Percentiles rank a stretch among this genome's conserved stretches.
phyloP scores from a whole-genome alignment of 2,329 filamentous ascomycete species.

The Colletotrichum australisinense region DNA sequence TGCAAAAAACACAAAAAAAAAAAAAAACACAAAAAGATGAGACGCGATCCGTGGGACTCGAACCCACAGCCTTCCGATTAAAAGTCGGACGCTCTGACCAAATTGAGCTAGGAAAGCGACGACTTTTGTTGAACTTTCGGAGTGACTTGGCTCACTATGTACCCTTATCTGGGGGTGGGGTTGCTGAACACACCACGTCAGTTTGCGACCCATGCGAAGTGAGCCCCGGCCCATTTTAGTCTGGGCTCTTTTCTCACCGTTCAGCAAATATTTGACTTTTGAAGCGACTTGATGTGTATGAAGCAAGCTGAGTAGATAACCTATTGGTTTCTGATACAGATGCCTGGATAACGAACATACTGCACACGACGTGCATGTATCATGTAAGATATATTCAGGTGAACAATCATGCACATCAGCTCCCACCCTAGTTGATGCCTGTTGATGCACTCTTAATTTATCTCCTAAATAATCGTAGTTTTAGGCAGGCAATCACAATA shows the following conservation, averaged over 20 bases:
- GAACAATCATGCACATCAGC: not conserved
- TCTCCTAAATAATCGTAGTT: not conserved
- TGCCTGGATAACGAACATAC: not conserved
- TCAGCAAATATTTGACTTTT: no score
- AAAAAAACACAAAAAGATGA: not conserved
- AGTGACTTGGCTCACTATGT: not conserved
- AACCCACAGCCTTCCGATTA: slow-evolving; percentile 37
- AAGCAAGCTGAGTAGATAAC: not conserved
- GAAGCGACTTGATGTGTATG: not conserved
- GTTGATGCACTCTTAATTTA: not conserved
- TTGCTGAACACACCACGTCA: not conserved
- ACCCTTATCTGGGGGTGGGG: fast-evolving
- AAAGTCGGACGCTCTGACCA: slow-evolving; percentile 37
- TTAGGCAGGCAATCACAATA: not conserved
- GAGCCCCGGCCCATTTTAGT: not conserved
- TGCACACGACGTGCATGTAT: not conserved
- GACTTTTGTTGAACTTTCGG: not conserved
- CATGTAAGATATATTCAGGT: not conserved
- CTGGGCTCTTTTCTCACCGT: not conserved
- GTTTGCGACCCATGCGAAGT: not conserved
- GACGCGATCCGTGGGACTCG: slow-evolving; percentile 33
- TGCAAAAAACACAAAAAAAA: not conserved
- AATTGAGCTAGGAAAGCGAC: slow-evolving; percentile 34
- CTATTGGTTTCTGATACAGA: not conserved
- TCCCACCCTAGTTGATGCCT: not conserved